Evolutionary conservation across 495 filamentous ascomycete species (phyloP).

Genomic region (Penicillium ucsense): DNA sequence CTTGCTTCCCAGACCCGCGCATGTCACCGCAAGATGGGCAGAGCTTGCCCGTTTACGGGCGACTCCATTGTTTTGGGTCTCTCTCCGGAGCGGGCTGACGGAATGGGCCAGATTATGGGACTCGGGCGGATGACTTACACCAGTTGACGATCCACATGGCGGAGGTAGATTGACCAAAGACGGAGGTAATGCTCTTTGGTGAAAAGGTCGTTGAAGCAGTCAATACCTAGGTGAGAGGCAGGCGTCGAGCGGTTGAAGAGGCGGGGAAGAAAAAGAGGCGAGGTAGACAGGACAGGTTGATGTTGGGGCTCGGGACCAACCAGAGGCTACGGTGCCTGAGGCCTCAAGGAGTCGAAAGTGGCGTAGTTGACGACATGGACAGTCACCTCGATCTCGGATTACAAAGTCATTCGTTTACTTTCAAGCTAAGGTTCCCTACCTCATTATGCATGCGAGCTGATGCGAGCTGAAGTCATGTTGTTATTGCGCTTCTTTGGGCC

Average conservation of each 20-base stretch:
- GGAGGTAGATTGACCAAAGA: conserved; percentile 10
- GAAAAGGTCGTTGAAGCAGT: background rate
- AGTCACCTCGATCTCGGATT: background rate
- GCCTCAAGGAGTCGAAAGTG: conserved; percentile 12
- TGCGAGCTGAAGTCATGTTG: too few species aligned
- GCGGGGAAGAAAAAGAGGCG: conserved; percentile 9
- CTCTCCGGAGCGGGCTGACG: background rate
- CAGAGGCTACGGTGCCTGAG: conserved; percentile 12
- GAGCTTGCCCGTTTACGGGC: background rate
- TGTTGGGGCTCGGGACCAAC: conserved; percentile 22
- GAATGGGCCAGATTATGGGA: conserved; percentile 8
- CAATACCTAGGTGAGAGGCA: conserved; percentile 1
- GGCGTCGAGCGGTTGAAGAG: conserved; percentile 14
- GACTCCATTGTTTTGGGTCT: background rate
- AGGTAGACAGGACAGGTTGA: conserved; percentile 26
- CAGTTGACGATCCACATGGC: conserved; percentile 95
- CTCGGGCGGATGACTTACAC: conserved; percentile 53
- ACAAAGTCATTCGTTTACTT: too few species aligned
- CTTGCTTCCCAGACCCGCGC: too few species aligned
- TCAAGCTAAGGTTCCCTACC: too few species aligned
- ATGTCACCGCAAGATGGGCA: background rate
- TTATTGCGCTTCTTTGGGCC: too few species aligned
- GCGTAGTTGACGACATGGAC: conserved; percentile 3
- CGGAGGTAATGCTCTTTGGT: background rate
- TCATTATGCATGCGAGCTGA: too few species aligned